Base-by-base conservation (phyloP, 2,329 filamentous ascomycete species). In the Aspergillus candidus region DNA sequence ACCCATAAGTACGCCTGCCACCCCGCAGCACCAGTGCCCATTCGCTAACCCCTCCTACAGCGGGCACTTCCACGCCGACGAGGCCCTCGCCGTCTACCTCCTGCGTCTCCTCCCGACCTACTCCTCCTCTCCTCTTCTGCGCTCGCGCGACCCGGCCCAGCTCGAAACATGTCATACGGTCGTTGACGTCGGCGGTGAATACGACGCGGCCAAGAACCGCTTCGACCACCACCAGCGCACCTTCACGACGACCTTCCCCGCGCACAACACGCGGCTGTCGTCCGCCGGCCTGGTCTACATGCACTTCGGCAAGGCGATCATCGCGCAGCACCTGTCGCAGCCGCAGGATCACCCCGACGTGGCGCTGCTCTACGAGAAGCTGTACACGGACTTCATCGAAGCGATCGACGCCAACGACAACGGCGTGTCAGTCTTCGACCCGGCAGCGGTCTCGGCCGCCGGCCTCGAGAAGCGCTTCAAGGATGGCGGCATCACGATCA, bases 51-150 rank as follows among this genome's bases (percentile, higher is more conserved):
- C 38, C 31, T 30, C 29, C 36, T 32, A 18, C 49, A 79, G 76
- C 72, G 93, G 93, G 56, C 89, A 96, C 75, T 98, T 98, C 78
- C 93, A 98, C 74, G 93, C 93, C 66, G 93, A 98, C 69, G 93
- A 98, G 74, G 91, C 93, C 49, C 82, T 98, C 35, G 93, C 93
- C 46, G 90, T 98, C 53, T 89, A 94, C 75, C 88, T 98, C 76
- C 86, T 98, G 56, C 88, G 89, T 53, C 79, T 86, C 45, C 84
- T 97, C 13, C 91, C 93, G 15, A 72, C 83, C 47, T 98, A 97
- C 74, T 67, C 76, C 44, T 71, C 77, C 55, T 83, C 88, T 18
- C 66, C 76, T 35, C 84, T 98, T 35, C 75, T 95, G 40, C 89
- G 93, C 57, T 95, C 90, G 38, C 86, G 93, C 60, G 89, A 98